Conservation (phyloP, 352 stramenopile genomes). For the Globisporangium megalacanthum region DNA sequence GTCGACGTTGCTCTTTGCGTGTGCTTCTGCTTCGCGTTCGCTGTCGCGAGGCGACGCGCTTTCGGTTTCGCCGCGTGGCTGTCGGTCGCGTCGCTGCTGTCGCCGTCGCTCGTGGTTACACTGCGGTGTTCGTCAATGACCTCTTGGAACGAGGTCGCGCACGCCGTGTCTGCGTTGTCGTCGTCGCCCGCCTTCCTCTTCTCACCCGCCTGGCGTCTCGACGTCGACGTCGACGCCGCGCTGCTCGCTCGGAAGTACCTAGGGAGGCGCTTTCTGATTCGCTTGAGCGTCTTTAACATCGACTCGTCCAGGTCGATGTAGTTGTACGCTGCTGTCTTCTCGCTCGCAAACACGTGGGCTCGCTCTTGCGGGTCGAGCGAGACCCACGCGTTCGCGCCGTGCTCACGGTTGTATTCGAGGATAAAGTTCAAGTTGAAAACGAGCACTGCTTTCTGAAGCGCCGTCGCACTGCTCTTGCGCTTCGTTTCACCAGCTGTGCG, state of each 20-base stretch:
- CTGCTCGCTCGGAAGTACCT: background rate
- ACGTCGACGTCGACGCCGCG: no score
- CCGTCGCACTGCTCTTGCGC: background rate
- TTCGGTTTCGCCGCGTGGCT: no score
- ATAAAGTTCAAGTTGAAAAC: slow-evolving; percentile 12
- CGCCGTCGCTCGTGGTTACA: no score
- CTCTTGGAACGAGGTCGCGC: no score
- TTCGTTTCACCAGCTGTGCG: background rate
- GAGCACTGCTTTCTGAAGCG: background rate
- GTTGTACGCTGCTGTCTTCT: slow-evolving; percentile 7
- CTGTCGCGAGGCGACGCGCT: no score
- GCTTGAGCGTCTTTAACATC: background rate
- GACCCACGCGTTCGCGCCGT: slow-evolving; percentile 3
- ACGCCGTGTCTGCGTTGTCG: no score
- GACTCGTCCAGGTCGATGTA: slow-evolving; percentile 4
- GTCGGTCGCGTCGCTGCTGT: no score
- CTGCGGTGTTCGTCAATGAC: no score
- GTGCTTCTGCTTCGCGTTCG: no score
- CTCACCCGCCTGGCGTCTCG: no score
- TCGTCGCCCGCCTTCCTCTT: no score
- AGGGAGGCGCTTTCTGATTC: background rate
- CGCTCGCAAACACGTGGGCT: background rate
- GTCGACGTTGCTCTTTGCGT: no score
- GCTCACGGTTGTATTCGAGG: slow-evolving; percentile 3
- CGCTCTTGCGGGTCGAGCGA: background rate